phyloP scores from a whole-genome alignment of 2,329 filamentous ascomycete species.

The Apiospora marii region DNA sequence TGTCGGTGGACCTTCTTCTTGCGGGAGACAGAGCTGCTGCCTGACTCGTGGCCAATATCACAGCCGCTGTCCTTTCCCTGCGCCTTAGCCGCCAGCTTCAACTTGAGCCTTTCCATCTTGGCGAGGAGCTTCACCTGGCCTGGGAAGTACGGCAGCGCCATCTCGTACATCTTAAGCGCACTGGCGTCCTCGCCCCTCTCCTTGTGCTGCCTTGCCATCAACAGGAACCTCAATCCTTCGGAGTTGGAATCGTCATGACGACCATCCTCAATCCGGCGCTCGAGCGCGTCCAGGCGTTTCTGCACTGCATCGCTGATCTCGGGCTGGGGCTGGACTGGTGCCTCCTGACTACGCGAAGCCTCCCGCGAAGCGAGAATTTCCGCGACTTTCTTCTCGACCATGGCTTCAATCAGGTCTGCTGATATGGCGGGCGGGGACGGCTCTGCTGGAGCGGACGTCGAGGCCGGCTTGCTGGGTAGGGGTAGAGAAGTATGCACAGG shows the following conservation, averaged over 20 bases:
- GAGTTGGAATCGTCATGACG: conserved; percentile 75
- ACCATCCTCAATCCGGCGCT: conserved; percentile 80
- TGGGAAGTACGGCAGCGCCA: conserved; percentile 85
- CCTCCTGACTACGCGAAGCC: conserved; percentile 64
- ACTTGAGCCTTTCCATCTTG: conserved; percentile 71
- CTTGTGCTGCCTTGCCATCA: conserved; percentile 93
- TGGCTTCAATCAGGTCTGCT: conserved; percentile 82
- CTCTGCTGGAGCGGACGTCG: conserved; percentile 64
- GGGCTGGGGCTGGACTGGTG: conserved; percentile 50
- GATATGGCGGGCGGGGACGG: conserved; percentile 54
- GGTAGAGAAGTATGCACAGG: conserved; percentile 34
- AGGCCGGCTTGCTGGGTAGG: conserved; percentile 29
- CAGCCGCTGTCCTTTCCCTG: conserved; percentile 34
- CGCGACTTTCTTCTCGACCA: conserved; percentile 90
- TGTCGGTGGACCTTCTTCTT: conserved; percentile 30
- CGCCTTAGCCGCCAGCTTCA: conserved; percentile 54
- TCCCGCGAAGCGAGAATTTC: conserved; percentile 75
- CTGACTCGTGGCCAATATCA: conserved; percentile 15
- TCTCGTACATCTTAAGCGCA: conserved; percentile 85
- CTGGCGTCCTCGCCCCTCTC: conserved; percentile 80
- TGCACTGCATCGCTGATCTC: conserved; percentile 81
- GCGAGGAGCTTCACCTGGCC: conserved; percentile 78
- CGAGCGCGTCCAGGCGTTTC: conserved; percentile 81
- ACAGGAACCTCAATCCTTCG: conserved; percentile 82
- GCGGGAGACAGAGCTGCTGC: conserved; percentile 19